Conservation (phyloP, 768 basidiomycete genomes). For the Mycena maculata region DNA sequence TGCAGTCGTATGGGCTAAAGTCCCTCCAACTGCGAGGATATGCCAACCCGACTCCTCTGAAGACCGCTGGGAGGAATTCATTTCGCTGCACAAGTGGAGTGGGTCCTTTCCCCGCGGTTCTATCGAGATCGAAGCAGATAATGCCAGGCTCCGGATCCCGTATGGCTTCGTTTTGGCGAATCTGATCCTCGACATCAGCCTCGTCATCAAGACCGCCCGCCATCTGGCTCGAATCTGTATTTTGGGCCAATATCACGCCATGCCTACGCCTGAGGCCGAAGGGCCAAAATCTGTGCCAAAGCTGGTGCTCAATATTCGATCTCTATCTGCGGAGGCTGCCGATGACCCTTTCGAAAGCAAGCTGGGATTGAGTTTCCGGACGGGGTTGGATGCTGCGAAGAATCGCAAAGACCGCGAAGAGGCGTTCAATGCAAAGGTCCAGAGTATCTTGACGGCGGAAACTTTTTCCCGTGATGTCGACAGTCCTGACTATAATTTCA, state of each 20-base stretch:
- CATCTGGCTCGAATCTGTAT: conserved; percentile 72
- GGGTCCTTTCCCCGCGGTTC: conserved; percentile 48
- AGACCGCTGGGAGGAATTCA: conserved; percentile 81
- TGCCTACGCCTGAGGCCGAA: conserved; percentile 77
- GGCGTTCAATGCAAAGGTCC: conserved; percentile 83
- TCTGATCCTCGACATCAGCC: conserved; percentile 75
- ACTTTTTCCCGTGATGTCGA: conserved; percentile 40
- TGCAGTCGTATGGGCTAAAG: conserved; percentile 68
- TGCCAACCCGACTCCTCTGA: conserved; percentile 47
- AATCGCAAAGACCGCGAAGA: conserved; percentile 80
- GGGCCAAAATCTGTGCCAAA: conserved; percentile 77
- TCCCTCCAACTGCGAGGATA: conserved; percentile 50
- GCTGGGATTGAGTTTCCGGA: conserved; percentile 78
- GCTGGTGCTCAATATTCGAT: conserved; percentile 67
- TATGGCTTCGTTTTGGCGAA: conserved; percentile 81
- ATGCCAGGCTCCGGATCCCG: conserved; percentile 82
- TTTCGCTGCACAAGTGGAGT: conserved; percentile 66
- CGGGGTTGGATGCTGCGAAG: conserved; percentile 77
- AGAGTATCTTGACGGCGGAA: conserved; percentile 65
- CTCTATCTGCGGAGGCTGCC: conserved; percentile 78
- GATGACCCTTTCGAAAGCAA: conserved; percentile 88
- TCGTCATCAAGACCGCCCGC: conserved; percentile 78
- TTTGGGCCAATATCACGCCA: conserved; percentile 61
- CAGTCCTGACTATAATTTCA: conserved; percentile 70
- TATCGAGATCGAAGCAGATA: conserved; percentile 69